These are phyloP conservation scores for Pyronema domesticum DNA, from an alignment of 495 filamentous ascomycete genomes.

Conservation along the genomic window DNA sequence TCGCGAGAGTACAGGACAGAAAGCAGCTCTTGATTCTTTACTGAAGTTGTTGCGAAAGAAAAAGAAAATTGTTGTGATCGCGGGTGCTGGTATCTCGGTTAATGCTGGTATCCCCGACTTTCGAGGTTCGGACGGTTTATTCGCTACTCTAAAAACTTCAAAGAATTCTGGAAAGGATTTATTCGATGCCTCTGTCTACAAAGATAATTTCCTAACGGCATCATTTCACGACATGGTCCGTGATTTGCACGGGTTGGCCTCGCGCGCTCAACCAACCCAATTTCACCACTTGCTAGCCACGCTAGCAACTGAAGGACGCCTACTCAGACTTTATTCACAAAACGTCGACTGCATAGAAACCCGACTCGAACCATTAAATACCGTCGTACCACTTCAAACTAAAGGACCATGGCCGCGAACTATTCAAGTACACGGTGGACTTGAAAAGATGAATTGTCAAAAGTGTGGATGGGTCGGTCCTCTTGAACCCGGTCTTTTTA, in stretches of 20 bases:
- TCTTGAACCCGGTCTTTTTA: constrained; percentile 64
- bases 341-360: constrained; percentile 94
- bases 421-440: constrained; percentile 82
- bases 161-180: constrained; percentile 89
- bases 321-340: constrained; percentile 87
- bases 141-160: constrained; percentile 60
- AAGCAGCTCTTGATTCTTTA: constrained; percentile 45
- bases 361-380: constrained; percentile 58
- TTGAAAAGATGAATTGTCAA: constrained; percentile 88
- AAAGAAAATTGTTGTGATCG: constrained; percentile 90
- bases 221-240: constrained; percentile 94
- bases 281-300: constrained; percentile 92
- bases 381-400: constrained; percentile 45
- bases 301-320: constrained; percentile 67
- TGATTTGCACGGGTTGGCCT: constrained; percentile 56
- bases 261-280: constrained; percentile 58
- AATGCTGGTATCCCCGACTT: constrained; percentile 96
- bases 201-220: constrained; percentile 65
- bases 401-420: constrained; percentile 89
- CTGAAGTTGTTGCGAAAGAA: constrained; percentile 65
- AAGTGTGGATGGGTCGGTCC: constrained; percentile 66
- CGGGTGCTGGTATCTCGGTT: constrained; percentile 89
- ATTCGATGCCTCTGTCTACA: constrained; percentile 94
- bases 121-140: constrained; percentile 74
- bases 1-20: constrained; percentile 40